Evolutionary conservation across 306 rosid genomes (phyloP).

Genomic region (Castanea sativa): DNA sequence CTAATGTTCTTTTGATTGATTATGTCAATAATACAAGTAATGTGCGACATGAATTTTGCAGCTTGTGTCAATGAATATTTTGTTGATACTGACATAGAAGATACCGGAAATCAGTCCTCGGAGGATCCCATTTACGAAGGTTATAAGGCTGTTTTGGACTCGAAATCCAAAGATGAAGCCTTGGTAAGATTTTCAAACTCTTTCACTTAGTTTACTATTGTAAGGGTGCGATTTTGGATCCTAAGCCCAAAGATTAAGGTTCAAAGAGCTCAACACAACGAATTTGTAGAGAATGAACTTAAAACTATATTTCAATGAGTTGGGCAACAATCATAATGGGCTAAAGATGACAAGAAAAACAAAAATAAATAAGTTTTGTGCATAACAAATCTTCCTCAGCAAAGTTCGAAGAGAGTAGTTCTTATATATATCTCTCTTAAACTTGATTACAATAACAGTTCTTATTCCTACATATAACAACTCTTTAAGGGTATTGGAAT

Average conservation of each 20-base stretch:
- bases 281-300: too few species aligned
- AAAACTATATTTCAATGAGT: too few species aligned
- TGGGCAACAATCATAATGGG: too few species aligned
- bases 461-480: background rate
- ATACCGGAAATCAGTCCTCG: slow-evolving; percentile 19
- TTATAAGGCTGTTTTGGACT: slow-evolving; percentile 86
- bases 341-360: too few species aligned
- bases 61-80: slow-evolving; percentile 89
- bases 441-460: too few species aligned
- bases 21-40: slow-evolving; percentile 15
- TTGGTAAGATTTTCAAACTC: slow-evolving; percentile 41
- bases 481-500: background rate
- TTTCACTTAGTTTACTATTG: slow-evolving; percentile 9
- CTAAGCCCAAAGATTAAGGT: too few species aligned
- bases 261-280: too few species aligned
- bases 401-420: too few species aligned
- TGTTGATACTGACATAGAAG: slow-evolving; percentile 46
- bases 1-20: slow-evolving; percentile 7
- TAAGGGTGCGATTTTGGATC: too few species aligned
- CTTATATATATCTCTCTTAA: too few species aligned
- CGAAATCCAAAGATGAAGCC: slow-evolving; percentile 82
- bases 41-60: slow-evolving; percentile 37
- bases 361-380: too few species aligned
- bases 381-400: too few species aligned
- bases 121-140: slow-evolving; percentile 74